Percentiles rank a stretch among this genome's conserved stretches.
Evolutionary conservation across 2,329 filamentous ascomycete genomes (phyloP).

Genomic region (Talaromyces funiculosus): DNA sequence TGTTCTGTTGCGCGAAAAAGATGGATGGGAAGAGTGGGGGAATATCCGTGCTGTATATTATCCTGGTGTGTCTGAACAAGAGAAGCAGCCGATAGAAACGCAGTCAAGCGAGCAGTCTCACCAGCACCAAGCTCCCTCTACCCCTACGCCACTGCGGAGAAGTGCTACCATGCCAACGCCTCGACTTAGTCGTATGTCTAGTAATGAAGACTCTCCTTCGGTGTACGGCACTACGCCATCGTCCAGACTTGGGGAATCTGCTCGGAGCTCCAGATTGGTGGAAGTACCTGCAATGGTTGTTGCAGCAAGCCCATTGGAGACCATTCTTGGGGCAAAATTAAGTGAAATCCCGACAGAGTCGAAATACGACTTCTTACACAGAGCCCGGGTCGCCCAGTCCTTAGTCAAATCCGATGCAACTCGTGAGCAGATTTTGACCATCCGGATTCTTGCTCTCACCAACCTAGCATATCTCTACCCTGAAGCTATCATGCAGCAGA

Average conservation of each 20-base stretch:
- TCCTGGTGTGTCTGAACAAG: conserved; percentile 33
- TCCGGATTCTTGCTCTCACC: conserved; percentile 78
- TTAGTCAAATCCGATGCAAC: conserved; percentile 60
- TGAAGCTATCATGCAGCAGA: conserved; percentile 77
- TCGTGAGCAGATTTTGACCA: conserved; percentile 69
- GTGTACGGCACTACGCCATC: conserved; percentile 40
- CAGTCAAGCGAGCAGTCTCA: conserved; percentile 28
- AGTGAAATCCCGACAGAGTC: conserved; percentile 64
- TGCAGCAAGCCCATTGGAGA: conserved; percentile 32
- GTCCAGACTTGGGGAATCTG: conserved; percentile 31
- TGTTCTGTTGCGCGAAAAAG: conserved; percentile 58
- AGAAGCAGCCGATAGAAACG: conserved; percentile 28
- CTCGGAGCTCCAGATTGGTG: conserved; percentile 49
- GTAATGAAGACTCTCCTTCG: conserved; percentile 46
- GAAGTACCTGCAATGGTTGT: conserved; percentile 56
- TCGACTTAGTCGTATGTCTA: conserved; percentile 42
- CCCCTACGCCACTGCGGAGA: conserved; percentile 70
- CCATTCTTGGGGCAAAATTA: conserved; percentile 40
- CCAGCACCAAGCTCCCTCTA: conserved; percentile 55
- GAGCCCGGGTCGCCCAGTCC: conserved; percentile 76
- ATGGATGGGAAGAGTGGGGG: conserved; percentile 69
- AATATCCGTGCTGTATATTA: conserved; percentile 80
- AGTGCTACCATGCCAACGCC: conserved; percentile 57
- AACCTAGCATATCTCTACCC: conserved; percentile 86
- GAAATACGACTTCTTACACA: conserved; percentile 79